Evolutionary conservation across 331 rosid species (phyloP), one percentile per base, ranked within the genome.

Genomic region (Acacia concinna): DNA sequence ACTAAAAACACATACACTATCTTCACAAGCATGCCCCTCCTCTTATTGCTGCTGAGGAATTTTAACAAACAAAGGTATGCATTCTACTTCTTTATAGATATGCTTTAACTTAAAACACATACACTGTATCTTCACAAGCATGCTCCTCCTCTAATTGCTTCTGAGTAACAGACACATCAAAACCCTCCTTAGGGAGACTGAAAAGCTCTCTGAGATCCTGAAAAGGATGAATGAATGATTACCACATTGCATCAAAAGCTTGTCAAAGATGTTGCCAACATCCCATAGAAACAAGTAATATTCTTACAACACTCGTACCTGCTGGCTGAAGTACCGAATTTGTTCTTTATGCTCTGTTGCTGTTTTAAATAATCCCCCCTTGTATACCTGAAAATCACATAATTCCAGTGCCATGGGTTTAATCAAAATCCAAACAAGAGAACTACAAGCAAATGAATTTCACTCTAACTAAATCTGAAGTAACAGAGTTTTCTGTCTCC

Each of bases 341-440:
- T 95, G 98, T 74, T 92, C 98, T 85, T 91, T 95, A 66, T 95
- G 93, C 90, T 95, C 97, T 11, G 97, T 92, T 77, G 97, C 97
- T 14, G 96, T 91, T 92, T 81, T 92, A 84, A 95, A 92, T 52
- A 95, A 79, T 4, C 98, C 97, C 7, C 98, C 98, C 59, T 95
- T 95, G 69, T 66, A 92, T 60, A 95, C 86, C 98, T 95, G 79
- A 41, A 86, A 74, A 34, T 73, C 68, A 81, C 47, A 49, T 46
- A 76, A 62, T 76, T 78, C 49, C 40, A 34, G 67, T 51, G 73
- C 82, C 46, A 73, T 67, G 1, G 18, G 70, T 65, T 11, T 44
- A 34, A 68, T 59, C 12, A 21, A 71, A 38, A 57, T 63, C 68
- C 46, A 23, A 80, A 37, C 20, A 20, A 15, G 44, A 32, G n/a